These are phyloP conservation scores for Centaurea solstitialis DNA, from an alignment of 129 eudicot species.

Conservation along the genomic window DNA sequence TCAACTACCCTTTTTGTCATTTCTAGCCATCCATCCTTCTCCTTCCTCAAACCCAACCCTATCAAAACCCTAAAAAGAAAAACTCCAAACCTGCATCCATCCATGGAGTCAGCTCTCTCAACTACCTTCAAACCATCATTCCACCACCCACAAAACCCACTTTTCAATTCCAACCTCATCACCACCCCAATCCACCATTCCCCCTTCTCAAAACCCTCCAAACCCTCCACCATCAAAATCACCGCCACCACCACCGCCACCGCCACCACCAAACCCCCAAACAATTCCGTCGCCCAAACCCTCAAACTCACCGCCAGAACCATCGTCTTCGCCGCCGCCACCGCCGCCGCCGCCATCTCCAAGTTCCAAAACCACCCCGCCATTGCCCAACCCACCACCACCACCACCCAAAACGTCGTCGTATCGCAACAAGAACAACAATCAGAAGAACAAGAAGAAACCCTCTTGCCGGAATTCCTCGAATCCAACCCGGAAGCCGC, in stretches of 20 bases:
- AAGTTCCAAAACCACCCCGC: constrained; percentile 46
- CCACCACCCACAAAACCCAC: constrained; percentile 24
- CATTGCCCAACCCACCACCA: constrained; percentile 39
- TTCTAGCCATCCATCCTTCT: neutral
- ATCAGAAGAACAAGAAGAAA: constrained; percentile 13
- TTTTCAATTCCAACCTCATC: neutral
- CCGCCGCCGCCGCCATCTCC: constrained; percentile 39
- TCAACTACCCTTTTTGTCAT: neutral
- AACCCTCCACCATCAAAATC: constrained; percentile 20
- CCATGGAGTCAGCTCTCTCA: constrained; percentile 41
- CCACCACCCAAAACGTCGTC: constrained; percentile 21
- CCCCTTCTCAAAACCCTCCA: constrained; percentile 35
- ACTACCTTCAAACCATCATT: constrained; percentile 7
- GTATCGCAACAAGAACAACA: constrained; percentile 14
- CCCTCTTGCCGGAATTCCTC: constrained; percentile 40
- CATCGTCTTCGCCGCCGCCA: constrained; percentile 42
- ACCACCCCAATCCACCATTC: constrained; percentile 14
- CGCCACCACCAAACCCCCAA: constrained; percentile 5
- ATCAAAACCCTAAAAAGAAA: constrained; percentile 26
- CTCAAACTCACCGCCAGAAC: constrained; percentile 54
- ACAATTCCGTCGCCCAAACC: constrained; percentile 33
- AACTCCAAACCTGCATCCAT: constrained; percentile 19
- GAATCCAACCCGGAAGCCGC: constrained; percentile 53
- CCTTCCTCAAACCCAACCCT: constrained; percentile 18
- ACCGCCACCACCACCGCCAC: constrained; percentile 18